These are phyloP conservation scores for Cutaneotrichosporon sp. DNA, from an alignment of 1,284 basidiomycete species.

Conservation along the genomic window DNA sequence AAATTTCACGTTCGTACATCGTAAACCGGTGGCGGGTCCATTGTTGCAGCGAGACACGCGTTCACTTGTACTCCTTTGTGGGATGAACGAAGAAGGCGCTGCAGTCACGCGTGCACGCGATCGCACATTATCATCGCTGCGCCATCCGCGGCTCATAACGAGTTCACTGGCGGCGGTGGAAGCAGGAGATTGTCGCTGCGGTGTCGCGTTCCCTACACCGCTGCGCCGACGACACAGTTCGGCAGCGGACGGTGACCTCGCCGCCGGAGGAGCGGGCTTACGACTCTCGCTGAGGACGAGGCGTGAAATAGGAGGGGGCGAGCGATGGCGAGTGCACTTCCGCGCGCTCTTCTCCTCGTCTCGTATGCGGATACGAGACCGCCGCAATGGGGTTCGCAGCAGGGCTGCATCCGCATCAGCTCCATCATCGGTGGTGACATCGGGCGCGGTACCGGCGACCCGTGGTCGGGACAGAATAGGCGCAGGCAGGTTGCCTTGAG, in stretches of 20 bases:
- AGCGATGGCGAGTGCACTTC: constrained; percentile 26
- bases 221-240: constrained; percentile 25
- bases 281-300: not conserved
- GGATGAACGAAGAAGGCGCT: not conserved
- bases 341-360: constrained; percentile 5
- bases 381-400: not conserved
- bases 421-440: constrained; percentile 10
- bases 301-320: constrained; percentile 24
- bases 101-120: not conserved
- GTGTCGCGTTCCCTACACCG: not conserved
- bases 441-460: not conserved
- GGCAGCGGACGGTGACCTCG: constrained; percentile 26
- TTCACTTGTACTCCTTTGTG: not conserved
- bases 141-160: constrained; percentile 7
- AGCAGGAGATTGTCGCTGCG: not conserved
- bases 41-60: no score
- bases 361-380: constrained; percentile 13
- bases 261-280: constrained; percentile 24
- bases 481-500: not conserved
- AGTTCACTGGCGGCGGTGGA: not conserved
- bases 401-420: not conserved
- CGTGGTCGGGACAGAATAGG: constrained; percentile 8
- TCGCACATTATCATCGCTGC: constrained; percentile 8
- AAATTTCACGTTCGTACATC: constrained; percentile 1
- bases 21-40: not conserved